Conservation (phyloP, 352 stramenopile genomes). For the Aphanomyces euteiches region DNA sequence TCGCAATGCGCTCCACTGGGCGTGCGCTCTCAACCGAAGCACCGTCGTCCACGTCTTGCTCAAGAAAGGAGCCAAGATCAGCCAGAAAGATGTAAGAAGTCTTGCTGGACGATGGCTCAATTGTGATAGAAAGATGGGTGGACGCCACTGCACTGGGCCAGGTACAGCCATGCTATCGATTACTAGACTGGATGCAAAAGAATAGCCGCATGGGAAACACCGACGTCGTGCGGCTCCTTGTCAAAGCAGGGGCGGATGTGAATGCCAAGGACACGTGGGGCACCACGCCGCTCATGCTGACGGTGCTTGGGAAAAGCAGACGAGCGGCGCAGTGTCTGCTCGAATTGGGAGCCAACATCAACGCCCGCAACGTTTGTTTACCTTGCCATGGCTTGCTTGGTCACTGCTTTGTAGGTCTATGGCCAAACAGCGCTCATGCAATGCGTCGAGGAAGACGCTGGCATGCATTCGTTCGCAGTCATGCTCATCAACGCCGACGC, state of each 20-base stretch:
- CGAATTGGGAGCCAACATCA: conserved; percentile 64
- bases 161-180: not conserved
- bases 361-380: conserved; percentile 53
- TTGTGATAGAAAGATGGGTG: conserved; percentile 56
- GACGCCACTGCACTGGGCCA: conserved; percentile 74
- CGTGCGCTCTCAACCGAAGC: conserved; percentile 64
- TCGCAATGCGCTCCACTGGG: conserved; percentile 77
- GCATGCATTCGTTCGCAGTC: conserved; percentile 70
- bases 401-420: conserved; percentile 45
- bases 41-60: conserved; percentile 78
- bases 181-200: not conserved
- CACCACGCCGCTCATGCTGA: conserved; percentile 76
- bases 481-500: conserved; percentile 66
- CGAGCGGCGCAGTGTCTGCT: conserved; percentile 54
- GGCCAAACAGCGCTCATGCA: conserved; percentile 70
- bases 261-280: conserved; percentile 73
- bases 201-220: conserved; percentile 61
- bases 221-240: conserved; percentile 69
- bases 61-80: conserved; percentile 72
- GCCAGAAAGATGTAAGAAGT: conserved; percentile 61
- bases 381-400: no score
- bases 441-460: conserved; percentile 51
- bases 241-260: conserved; percentile 70
- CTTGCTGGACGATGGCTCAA: not conserved
- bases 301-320: conserved; percentile 65